phyloP scores from a whole-genome alignment of 2,329 filamentous ascomycete species.

The Colletotrichum sp. region DNA sequence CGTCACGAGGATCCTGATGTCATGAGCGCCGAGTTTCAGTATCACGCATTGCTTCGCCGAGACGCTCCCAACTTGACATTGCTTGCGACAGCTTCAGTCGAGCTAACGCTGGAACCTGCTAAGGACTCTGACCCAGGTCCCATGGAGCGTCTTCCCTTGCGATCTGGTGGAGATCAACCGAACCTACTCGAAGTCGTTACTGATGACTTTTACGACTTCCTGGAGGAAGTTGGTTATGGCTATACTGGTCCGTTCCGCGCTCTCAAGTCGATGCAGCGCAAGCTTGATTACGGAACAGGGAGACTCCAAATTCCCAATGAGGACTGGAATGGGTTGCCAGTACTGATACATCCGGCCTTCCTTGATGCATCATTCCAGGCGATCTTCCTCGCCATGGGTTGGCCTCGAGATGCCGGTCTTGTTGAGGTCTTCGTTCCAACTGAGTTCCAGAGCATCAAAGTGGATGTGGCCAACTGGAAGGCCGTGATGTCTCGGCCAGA shows the following conservation, averaged over 20 bases:
- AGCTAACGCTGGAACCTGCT: background rate
- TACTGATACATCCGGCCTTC: background rate
- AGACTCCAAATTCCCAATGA: background rate
- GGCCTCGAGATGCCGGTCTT: background rate
- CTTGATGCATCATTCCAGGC: slow-evolving; percentile 2
- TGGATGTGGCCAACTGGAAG: background rate
- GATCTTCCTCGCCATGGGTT: background rate
- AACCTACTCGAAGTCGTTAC: background rate
- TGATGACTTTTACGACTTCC: background rate
- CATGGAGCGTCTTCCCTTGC: background rate
- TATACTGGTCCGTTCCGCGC: background rate
- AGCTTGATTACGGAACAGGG: background rate
- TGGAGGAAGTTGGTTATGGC: background rate
- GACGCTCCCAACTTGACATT: background rate
- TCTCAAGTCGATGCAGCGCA: background rate
- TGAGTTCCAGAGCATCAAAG: background rate
- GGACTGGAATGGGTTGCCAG: background rate
- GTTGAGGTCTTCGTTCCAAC: background rate
- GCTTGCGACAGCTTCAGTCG: background rate
- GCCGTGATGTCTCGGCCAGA: background rate
- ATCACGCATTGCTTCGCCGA: background rate
- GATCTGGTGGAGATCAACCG: background rate
- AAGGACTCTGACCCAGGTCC: background rate
- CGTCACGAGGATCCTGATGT: background rate
- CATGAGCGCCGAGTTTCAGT: background rate